Evolutionary conservation across 306 rosid genomes (phyloP).

Genomic region (Benincasa hispida): DNA sequence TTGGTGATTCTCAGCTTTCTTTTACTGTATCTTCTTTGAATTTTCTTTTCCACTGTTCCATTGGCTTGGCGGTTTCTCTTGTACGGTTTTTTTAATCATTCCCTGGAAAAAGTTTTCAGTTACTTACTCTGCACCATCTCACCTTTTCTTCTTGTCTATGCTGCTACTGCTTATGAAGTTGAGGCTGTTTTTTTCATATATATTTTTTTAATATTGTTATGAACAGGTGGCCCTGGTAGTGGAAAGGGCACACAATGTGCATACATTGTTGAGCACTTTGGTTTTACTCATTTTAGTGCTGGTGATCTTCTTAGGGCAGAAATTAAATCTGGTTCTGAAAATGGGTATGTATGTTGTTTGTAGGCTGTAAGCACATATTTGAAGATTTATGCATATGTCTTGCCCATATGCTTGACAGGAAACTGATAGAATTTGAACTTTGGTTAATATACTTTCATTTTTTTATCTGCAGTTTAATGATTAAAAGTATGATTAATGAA

Average conservation of each 20-base stretch:
- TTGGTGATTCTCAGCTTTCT: background rate
- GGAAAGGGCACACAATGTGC: constrained; percentile 80
- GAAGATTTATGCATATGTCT: background rate
- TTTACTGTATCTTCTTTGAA: background rate
- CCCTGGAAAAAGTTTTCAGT: background rate
- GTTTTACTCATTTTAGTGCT: constrained; percentile 63
- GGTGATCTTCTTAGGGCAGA: constrained; percentile 90
- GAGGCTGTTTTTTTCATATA: background rate
- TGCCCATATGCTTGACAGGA: background rate
- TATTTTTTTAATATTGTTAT: background rate
- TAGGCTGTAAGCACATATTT: constrained; percentile 3
- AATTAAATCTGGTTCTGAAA: constrained; percentile 86
- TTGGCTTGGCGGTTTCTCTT: background rate
- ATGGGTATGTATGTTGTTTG: constrained; percentile 77
- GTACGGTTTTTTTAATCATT: background rate
- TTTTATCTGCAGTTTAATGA: constrained; percentile 60
- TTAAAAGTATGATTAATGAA: constrained; percentile 78
- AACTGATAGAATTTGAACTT: background rate
- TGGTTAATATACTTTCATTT: constrained; percentile 9
- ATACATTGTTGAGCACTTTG: constrained; percentile 40
- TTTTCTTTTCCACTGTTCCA: background rate
- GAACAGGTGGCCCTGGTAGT: constrained; percentile 62
- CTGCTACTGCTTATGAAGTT: background rate
- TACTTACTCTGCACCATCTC: background rate
- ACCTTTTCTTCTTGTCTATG: background rate